phyloP scores from a whole-genome alignment of 805 yeast genomes.

The Metschnikowia reukaufii region DNA sequence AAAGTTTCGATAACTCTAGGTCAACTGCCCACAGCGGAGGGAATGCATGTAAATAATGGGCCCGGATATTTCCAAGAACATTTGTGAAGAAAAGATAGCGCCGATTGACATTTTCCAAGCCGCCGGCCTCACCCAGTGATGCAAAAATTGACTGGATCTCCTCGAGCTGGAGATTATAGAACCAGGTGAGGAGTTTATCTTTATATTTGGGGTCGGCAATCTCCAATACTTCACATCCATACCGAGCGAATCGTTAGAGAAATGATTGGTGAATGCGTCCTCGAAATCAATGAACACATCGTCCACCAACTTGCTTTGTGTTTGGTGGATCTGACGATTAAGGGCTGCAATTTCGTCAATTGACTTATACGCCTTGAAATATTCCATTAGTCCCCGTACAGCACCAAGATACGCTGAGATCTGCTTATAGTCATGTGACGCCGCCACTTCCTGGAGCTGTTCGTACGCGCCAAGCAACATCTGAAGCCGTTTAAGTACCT shows the following conservation, averaged over 20 bases:
- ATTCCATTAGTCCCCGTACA: slow-evolving; percentile 67
- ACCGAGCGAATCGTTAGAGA: slow-evolving; percentile 38
- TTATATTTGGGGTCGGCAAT: slow-evolving; percentile 55
- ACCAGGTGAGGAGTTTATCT: slow-evolving; percentile 69
- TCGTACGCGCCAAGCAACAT: slow-evolving; percentile 79
- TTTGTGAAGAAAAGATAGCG: slow-evolving; percentile 81
- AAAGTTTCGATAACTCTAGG: slow-evolving; percentile 55
- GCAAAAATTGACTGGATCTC: slow-evolving; percentile 78
- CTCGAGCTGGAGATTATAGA: slow-evolving; percentile 62
- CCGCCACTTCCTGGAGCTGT: slow-evolving; percentile 49
- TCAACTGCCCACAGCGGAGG: slow-evolving; percentile 74
- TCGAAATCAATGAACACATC: slow-evolving; percentile 77
- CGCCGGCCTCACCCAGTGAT: slow-evolving; percentile 88
- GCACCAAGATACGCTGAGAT: slow-evolving; percentile 65
- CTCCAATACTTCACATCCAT: slow-evolving; percentile 75
- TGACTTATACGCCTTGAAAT: slow-evolving; percentile 78
- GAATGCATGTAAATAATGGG: slow-evolving; percentile 54
- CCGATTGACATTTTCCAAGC: slow-evolving; percentile 80
- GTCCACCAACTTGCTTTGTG: slow-evolving; percentile 62
- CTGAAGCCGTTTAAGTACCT: slow-evolving; percentile 80
- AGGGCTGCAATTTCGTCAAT: slow-evolving; percentile 75
- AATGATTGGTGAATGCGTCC: slow-evolving; percentile 33
- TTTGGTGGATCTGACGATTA: slow-evolving; percentile 55
- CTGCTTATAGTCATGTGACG: slow-evolving; percentile 50
- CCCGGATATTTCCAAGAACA: slow-evolving; percentile 58